A percentile compares a stretch with the other conserved stretches of the same genome.
Evolutionary conservation across 2,329 filamentous ascomycete species (phyloP).

Genomic region (Esteya vermicola): DNA sequence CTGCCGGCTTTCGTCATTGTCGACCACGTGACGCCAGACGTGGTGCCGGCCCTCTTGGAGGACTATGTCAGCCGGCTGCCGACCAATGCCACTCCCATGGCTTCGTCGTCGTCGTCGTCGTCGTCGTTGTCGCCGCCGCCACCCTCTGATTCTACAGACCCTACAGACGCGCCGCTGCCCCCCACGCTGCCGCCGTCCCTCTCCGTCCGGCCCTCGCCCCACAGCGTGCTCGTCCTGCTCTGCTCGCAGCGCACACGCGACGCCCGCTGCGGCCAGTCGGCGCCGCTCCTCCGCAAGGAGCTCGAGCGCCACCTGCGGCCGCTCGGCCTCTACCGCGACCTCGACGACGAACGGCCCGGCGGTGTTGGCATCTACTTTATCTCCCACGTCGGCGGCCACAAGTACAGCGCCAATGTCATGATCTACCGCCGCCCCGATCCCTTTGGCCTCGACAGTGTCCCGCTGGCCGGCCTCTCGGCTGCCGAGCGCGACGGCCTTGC

Average conservation of each 20-base stretch:
- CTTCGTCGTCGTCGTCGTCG: not conserved
- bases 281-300: conserved; percentile 76
- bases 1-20: conserved; percentile 74
- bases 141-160: not conserved
- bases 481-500: conserved; percentile 21
- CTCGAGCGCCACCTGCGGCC: conserved; percentile 79
- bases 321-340: conserved; percentile 70
- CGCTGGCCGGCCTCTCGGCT: conserved; percentile 19
- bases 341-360: conserved; percentile 77
- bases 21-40: conserved; percentile 66
- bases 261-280: conserved; percentile 85
- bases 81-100: too few species aligned
- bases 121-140: not conserved
- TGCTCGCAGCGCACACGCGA: conserved; percentile 93
- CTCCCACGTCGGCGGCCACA: conserved; percentile 90
- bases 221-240: conserved; percentile 76
- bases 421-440: conserved; percentile 59
- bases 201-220: conserved; percentile 53
- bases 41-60: conserved; percentile 57
- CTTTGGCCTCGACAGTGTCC: conserved; percentile 36
- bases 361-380: conserved; percentile 96
- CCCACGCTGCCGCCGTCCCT: conserved; percentile 15
- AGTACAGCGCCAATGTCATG: conserved; percentile 90
- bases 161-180: conserved; percentile 9
- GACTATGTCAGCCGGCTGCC: conserved; percentile 57